phyloP scores from a whole-genome alignment of 1,284 basidiomycete species.

The Puccinia polysora region DNA sequence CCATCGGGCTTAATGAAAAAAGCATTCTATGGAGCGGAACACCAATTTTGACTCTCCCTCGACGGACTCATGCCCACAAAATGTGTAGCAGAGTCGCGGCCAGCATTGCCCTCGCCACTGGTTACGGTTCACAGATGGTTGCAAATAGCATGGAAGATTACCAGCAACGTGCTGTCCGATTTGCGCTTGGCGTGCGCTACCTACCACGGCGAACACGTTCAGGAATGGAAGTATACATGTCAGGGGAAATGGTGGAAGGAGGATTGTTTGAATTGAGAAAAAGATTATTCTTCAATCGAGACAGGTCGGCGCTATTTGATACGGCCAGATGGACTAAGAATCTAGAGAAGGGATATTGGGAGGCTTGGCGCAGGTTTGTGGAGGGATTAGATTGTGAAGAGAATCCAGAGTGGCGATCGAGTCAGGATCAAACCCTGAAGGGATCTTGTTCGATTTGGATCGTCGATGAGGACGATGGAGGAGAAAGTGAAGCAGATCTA shows the following conservation, averaged over 20 bases:
- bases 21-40: constrained; percentile 63
- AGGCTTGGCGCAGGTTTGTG: constrained; percentile 62
- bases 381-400: constrained; percentile 58
- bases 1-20: too few relatives aligned
- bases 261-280: constrained; percentile 57
- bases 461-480: constrained; percentile 12
- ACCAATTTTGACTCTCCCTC: constrained; percentile 62
- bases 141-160: constrained; percentile 59
- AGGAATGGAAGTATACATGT: constrained; percentile 47
- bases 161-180: constrained; percentile 59
- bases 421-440: constrained; percentile 4
- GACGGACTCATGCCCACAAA: constrained; percentile 57
- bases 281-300: constrained; percentile 58
- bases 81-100: constrained; percentile 64
- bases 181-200: constrained; percentile 56
- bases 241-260: constrained; percentile 48
- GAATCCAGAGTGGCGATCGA: constrained; percentile 53
- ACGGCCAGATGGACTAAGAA: constrained; percentile 60
- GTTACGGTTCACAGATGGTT: constrained; percentile 60
- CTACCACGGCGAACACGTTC: constrained; percentile 47
- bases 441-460: constrained; percentile 36
- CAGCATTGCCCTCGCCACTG: constrained; percentile 61
- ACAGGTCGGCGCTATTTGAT: constrained; percentile 60
- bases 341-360: constrained; percentile 58
- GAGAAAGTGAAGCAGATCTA: background rate